A percentile compares a stretch with the other conserved stretches of the same genome.
Evolutionary conservation across 2,329 filamentous ascomycete species (phyloP).

Genomic region (Neonectria hederae): DNA sequence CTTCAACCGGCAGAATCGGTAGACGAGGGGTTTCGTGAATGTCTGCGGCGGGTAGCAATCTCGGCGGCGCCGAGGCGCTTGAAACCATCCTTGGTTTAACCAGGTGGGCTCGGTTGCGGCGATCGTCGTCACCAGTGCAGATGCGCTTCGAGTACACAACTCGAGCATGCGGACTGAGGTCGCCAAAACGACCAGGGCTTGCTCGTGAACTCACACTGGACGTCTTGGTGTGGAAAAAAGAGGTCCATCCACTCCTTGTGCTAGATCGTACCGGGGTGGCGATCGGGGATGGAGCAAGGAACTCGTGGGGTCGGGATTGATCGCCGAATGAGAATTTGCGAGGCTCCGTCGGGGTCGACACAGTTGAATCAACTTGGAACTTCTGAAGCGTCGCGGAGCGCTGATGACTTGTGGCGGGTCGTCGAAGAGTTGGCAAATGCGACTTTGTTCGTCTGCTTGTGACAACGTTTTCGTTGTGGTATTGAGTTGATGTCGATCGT

Average conservation of each 20-base stretch:
- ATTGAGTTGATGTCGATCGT: conserved; percentile 68
- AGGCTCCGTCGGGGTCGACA: conserved; percentile 37
- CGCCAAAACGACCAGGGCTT: conserved; percentile 39
- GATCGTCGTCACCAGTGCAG: conserved; percentile 31
- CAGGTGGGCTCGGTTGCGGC: conserved; percentile 44
- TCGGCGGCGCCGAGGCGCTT: conserved; percentile 33
- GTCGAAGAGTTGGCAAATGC: conserved; percentile 71
- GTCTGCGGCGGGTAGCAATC: conserved; percentile 36
- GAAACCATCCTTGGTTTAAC: conserved; percentile 52
- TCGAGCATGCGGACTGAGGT: conserved; percentile 41
- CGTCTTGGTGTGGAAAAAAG: conserved; percentile 63
- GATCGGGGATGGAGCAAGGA: conserved; percentile 42
- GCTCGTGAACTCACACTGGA: conserved; percentile 36
- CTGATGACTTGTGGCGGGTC: conserved; percentile 83
- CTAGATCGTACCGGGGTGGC: conserved; percentile 32
- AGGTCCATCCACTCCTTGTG: conserved; percentile 56
- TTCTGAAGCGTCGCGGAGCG: conserved; percentile 76
- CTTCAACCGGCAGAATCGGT: conserved; percentile 19
- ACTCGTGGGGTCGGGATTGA: conserved; percentile 43
- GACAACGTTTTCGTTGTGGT: conserved; percentile 53
- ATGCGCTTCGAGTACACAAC: conserved; percentile 42
- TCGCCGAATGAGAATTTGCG: conserved; percentile 50
- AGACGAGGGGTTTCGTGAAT: conserved; percentile 36
- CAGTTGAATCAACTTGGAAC: conserved; percentile 47
- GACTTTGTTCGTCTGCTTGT: conserved; percentile 63